These are phyloP conservation scores for Zygoascus ofunaensis DNA, from an alignment of 805 yeast genomes.

Conservation along the genomic window DNA sequence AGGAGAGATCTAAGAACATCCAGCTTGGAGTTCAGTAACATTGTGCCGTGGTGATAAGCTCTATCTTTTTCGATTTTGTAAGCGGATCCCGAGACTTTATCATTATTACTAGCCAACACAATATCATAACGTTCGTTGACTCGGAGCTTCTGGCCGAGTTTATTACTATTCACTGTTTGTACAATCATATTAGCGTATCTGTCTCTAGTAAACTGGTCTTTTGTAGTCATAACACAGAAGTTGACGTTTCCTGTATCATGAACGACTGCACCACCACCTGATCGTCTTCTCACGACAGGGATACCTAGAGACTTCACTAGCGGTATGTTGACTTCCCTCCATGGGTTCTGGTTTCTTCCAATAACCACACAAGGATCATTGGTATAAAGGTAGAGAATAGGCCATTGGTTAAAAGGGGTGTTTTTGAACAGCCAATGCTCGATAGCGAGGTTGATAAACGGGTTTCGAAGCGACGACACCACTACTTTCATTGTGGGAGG, in stretches of 20 bases:
- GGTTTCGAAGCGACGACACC: conserved; percentile 51
- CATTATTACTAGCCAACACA: conserved; percentile 30
- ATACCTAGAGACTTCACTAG: conserved; percentile 41
- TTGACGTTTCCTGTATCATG: conserved; percentile 88
- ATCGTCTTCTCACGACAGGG: conserved; percentile 66
- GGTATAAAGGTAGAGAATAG: conserved; percentile 57
- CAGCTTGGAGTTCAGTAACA: conserved; percentile 65
- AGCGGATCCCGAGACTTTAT: conserved; percentile 88
- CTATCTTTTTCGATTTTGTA: conserved; percentile 73
- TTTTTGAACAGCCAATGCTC: conserved; percentile 68
- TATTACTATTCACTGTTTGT: conserved; percentile 25
- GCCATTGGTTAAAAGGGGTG: conserved; percentile 37
- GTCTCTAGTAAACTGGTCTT: conserved; percentile 53
- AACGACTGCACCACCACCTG: conserved; percentile 97
- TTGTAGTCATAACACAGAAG: conserved; percentile 68
- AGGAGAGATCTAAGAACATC: conserved; percentile 52
- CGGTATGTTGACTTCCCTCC: conserved; percentile 70
- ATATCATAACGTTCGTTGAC: conserved; percentile 80
- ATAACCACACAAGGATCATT: conserved; percentile 84
- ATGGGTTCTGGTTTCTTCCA: conserved; percentile 94
- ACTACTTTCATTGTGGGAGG: conserved; percentile 36
- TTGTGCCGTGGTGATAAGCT: conserved; percentile 93
- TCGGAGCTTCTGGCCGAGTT: conserved; percentile 23
- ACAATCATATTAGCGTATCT: conserved; percentile 42
- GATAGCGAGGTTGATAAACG: conserved; percentile 67